phyloP scores from a whole-genome alignment of 2,329 filamentous ascomycete species.

The Elsinoe perseae region DNA sequence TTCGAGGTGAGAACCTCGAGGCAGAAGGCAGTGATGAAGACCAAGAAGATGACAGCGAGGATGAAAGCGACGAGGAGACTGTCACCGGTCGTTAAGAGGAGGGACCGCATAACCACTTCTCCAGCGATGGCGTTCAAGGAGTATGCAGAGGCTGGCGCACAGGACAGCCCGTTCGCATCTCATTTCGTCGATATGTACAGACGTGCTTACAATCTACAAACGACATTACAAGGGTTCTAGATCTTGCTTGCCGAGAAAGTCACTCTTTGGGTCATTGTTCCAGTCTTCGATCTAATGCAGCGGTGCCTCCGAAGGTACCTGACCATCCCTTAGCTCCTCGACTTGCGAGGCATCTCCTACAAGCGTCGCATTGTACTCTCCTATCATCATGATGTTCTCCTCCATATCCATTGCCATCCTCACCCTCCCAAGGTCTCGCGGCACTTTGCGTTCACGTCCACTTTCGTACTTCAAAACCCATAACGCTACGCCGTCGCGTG shows the following conservation, averaged over 20 bases:
- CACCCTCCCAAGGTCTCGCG: background rate
- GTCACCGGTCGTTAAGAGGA: background rate
- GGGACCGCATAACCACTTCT: background rate
- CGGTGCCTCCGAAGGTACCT: too few species aligned
- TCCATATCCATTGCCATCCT: conserved; percentile 9
- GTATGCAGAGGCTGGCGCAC: background rate
- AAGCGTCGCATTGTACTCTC: background rate
- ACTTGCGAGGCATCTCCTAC: conserved; percentile 1
- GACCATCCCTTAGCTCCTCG: too few species aligned
- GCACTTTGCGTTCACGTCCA: background rate
- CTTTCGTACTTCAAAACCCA: conserved; percentile 1
- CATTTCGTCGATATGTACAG: background rate
- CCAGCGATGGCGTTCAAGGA: conserved; percentile 18
- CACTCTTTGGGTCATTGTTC: too few species aligned
- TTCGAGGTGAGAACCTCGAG: conserved; percentile 56
- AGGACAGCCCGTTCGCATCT: background rate
- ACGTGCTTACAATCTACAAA: background rate
- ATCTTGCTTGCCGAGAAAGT: too few species aligned
- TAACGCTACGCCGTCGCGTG: background rate
- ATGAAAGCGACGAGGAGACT: conserved; percentile 27
- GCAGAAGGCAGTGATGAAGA: conserved; percentile 47
- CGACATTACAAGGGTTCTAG: too few species aligned
- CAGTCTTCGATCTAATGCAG: too few species aligned
- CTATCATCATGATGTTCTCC: conserved; percentile 5
- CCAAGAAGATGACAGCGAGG: conserved; percentile 39